Percentiles rank a stretch among this genome's conserved stretches.
Evolutionary conservation across 2,329 filamentous ascomycete species (phyloP).

Genomic region (Dendryphion nanum): DNA sequence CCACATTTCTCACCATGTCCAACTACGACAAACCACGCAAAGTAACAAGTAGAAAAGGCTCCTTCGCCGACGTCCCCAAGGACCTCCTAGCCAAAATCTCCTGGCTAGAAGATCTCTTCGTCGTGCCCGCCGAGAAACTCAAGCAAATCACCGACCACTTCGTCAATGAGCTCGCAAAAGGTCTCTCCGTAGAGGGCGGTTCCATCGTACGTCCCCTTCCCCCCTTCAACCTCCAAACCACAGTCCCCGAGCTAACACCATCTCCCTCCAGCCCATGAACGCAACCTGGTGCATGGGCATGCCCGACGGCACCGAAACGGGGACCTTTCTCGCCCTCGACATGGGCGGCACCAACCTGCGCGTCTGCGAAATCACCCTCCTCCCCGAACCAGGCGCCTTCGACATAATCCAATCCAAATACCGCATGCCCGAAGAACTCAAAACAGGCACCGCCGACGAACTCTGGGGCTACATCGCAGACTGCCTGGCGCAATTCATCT

Average conservation of each 20-base stretch:
- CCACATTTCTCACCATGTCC: not conserved
- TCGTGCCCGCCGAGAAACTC: slow-evolving; percentile 72
- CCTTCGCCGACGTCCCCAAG: slow-evolving; percentile 86
- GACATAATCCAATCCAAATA: slow-evolving; percentile 97
- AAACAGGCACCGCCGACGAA: slow-evolving; percentile 80
- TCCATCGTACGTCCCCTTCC: slow-evolving; percentile 68
- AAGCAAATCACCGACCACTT: slow-evolving; percentile 93
- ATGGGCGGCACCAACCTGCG: slow-evolving; percentile 96
- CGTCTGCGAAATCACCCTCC: slow-evolving; percentile 90
- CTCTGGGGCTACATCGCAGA: slow-evolving; percentile 96
- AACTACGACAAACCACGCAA: slow-evolving; percentile 7
- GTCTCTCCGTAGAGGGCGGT: slow-evolving; percentile 81
- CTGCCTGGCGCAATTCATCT: slow-evolving; percentile 87
- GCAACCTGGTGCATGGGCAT: slow-evolving; percentile 95
- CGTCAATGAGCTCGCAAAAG: slow-evolving; percentile 80
- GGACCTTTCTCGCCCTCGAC: slow-evolving; percentile 85
- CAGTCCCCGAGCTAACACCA: not conserved
- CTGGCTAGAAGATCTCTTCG: slow-evolving; percentile 79
- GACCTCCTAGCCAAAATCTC: slow-evolving; percentile 79
- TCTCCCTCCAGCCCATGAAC: slow-evolving; percentile 90
- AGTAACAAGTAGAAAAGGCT: slow-evolving; percentile 57
- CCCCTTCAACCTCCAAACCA: not conserved
- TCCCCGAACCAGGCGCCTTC: slow-evolving; percentile 85
- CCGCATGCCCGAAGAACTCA: slow-evolving; percentile 89
- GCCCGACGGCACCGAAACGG: slow-evolving; percentile 82